Conservation (phyloP, 495 filamentous ascomycete species). For the Hypoxylon fragiforme region DNA sequence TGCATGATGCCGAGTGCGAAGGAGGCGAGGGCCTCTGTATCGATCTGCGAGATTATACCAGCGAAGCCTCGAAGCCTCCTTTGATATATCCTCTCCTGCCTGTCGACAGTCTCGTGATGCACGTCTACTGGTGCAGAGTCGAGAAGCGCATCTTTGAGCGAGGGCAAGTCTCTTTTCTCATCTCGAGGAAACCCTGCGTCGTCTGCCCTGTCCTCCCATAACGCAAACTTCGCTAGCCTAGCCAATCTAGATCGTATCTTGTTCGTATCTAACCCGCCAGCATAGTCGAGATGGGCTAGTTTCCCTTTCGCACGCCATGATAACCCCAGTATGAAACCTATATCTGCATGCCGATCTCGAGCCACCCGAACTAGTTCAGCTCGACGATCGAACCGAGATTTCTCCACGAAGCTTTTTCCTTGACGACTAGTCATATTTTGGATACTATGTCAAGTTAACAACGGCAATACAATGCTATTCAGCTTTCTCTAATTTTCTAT, state of each 20-base stretch:
- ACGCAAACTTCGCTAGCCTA: not conserved
- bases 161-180: not conserved
- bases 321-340: constrained; percentile 23
- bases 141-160: constrained; percentile 18
- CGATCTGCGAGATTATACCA: constrained; percentile 24
- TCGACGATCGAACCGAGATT: constrained; percentile 19
- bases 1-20: constrained; percentile 20
- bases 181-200: not conserved
- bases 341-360: constrained; percentile 6
- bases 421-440: constrained; percentile 11
- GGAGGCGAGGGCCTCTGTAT: constrained; percentile 20
- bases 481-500: constrained; percentile 1
- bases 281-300: constrained; percentile 26
- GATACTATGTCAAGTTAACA: not conserved
- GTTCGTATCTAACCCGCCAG: constrained; percentile 14
- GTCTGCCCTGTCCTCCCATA: constrained; percentile 2
- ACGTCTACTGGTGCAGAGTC: constrained; percentile 17
- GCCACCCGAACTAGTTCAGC: constrained; percentile 23
- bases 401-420: constrained; percentile 14
- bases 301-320: constrained; percentile 8
- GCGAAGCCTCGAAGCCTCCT: constrained; percentile 14
- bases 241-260: constrained; percentile 12
- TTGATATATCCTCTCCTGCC: not conserved
- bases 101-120: not conserved
- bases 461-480: constrained; percentile 25